Conservation (phyloP, 768 basidiomycete genomes). For the Russula virescens region DNA sequence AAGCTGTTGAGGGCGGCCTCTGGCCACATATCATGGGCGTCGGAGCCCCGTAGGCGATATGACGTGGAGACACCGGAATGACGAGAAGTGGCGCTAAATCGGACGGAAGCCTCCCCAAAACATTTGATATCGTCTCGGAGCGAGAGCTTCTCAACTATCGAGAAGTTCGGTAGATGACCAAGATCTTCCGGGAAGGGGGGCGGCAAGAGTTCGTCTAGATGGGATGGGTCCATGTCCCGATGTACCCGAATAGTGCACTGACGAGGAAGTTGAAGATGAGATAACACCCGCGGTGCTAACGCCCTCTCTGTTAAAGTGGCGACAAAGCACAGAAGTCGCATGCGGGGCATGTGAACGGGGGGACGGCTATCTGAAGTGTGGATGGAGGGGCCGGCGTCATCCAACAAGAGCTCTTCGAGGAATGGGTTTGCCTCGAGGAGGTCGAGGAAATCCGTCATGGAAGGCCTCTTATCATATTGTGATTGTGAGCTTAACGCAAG, state of each 20-base stretch:
- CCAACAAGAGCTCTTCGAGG: constrained; percentile 24
- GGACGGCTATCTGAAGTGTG: constrained; percentile 10
- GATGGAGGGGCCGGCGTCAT: constrained; percentile 24
- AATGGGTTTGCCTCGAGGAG: constrained; percentile 20
- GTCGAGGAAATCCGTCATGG: constrained; percentile 25
- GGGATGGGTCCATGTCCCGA: constrained; percentile 24
- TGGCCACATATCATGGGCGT: constrained; percentile 14
- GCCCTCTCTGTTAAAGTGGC: constrained; percentile 17
- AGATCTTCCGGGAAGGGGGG: constrained; percentile 19
- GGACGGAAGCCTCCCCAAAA: constrained; percentile 19
- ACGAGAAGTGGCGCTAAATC: constrained; percentile 21
- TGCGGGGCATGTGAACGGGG: constrained; percentile 12
- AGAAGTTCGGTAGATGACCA: constrained; percentile 7
- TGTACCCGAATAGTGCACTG: constrained; percentile 19
- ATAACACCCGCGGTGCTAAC: constrained; percentile 14
- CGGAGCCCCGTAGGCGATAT: constrained; percentile 16
- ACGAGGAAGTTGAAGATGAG: constrained; percentile 18
- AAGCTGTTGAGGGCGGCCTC: constrained; percentile 18
- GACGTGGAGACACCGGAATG: constrained; percentile 21
- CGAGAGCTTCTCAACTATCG: constrained; percentile 15
- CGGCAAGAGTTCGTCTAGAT: constrained; percentile 16
- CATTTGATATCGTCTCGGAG: constrained; percentile 17
- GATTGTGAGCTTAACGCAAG: constrained; percentile 25
- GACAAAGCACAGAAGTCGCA: constrained; percentile 21
- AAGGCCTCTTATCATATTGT: constrained; percentile 22